Conservation (phyloP, 2,329 filamentous ascomycete species). For the Thielaviopsis punctulata region DNA sequence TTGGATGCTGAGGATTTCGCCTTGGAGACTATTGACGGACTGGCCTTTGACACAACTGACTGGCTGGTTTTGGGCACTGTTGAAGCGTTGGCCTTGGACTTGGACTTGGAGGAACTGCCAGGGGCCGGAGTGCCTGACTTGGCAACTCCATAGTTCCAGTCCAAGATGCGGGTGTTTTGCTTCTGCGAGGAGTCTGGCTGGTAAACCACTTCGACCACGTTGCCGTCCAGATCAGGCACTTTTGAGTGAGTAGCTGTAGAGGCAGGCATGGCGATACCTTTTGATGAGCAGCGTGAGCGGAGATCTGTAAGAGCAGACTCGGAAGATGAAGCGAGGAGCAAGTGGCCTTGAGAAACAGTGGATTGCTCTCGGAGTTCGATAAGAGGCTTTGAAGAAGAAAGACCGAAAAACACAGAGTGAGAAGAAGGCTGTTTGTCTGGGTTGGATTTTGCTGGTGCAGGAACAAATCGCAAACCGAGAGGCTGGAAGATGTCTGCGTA, state of each 20-base stretch:
- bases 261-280: not conserved
- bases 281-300: not conserved
- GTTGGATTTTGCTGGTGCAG: constrained; percentile 9
- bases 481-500: constrained; percentile 65
- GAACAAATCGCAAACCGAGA: constrained; percentile 50
- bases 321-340: not conserved
- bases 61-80: not conserved
- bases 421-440: not conserved
- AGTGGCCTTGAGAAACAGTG: constrained; percentile 4
- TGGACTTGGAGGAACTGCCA: not conserved
- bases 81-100: not conserved
- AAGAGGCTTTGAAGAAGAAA: constrained; percentile 2
- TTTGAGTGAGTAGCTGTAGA: constrained; percentile 11
- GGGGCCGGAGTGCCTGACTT: constrained; percentile 13
- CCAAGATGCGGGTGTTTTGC: constrained; percentile 26
- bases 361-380: not conserved
- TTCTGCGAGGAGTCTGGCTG: constrained; percentile 20
- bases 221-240: constrained; percentile 61
- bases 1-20: not conserved
- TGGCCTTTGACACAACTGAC: not conserved
- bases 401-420: constrained; percentile 2
- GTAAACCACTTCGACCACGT: constrained; percentile 65
- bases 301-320: constrained; percentile 4
- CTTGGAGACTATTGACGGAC: not conserved
- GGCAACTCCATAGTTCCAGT: constrained; percentile 32